These are phyloP conservation scores for Pythium angustatum DNA, from an alignment of 352 stramenopile species.

Conservation along the genomic window DNA sequence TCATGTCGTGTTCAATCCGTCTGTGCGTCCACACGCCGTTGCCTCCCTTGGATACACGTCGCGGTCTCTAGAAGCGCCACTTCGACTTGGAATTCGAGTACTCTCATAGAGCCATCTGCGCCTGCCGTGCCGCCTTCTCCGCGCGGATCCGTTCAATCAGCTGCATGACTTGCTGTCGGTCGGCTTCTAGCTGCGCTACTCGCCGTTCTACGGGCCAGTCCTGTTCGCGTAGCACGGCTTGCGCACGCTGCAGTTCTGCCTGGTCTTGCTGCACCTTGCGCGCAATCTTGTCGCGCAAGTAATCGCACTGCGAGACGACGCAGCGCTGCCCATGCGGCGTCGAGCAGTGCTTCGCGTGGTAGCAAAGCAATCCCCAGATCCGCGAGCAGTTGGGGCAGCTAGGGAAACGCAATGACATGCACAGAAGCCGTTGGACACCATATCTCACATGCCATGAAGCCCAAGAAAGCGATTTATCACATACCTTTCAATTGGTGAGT, in stretches of 20 bases:
- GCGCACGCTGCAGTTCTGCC: slow-evolving; percentile 57
- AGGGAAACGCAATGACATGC: neutral
- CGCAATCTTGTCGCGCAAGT: slow-evolving; percentile 83
- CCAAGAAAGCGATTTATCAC: slow-evolving; percentile 2
- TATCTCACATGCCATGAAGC: no score
- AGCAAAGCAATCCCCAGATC: slow-evolving; percentile 87
- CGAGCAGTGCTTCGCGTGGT: slow-evolving; percentile 75
- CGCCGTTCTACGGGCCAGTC: slow-evolving; percentile 80
- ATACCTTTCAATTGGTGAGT: slow-evolving; percentile 80
- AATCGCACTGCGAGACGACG: slow-evolving; percentile 85
- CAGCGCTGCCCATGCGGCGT: slow-evolving; percentile 59
- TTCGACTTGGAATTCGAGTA: neutral
- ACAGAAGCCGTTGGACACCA: no score
- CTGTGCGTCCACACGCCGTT: no score
- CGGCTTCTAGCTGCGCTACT: slow-evolving; percentile 78
- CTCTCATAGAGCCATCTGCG: slow-evolving; percentile 19
- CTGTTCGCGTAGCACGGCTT: slow-evolving; percentile 44
- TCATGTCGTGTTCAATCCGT: no score
- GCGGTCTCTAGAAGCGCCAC: no score
- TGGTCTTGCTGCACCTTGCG: slow-evolving; percentile 68
- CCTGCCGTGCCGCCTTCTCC: slow-evolving; percentile 46
- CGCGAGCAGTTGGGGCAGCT: slow-evolving; percentile 83
- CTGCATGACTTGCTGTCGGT: slow-evolving; percentile 73
- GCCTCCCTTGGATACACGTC: no score
- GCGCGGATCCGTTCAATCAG: slow-evolving; percentile 77